Conservation (phyloP, 352 stramenopile species). For the Globisporangium carolinianum region DNA sequence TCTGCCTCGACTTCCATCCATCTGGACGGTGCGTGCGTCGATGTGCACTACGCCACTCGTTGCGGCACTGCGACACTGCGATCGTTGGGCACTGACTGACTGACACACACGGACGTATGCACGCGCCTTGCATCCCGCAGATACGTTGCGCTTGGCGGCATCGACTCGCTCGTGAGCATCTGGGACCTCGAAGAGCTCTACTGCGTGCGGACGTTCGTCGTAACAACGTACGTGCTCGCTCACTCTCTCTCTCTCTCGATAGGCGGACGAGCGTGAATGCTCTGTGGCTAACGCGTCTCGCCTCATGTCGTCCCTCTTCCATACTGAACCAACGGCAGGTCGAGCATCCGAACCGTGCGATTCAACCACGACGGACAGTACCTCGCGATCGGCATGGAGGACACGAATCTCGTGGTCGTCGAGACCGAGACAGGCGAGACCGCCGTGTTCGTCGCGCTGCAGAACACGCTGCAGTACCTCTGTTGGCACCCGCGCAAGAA, state of each 20-base stretch:
- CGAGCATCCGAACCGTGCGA: constrained; percentile 70
- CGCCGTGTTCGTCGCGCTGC: constrained; percentile 53
- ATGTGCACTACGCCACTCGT: background rate
- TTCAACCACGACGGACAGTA: constrained; percentile 73
- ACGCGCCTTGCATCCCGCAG: constrained; percentile 16
- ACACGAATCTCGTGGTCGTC: constrained; percentile 61
- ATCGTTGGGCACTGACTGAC: background rate
- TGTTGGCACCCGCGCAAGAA: constrained; percentile 82
- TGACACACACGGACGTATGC: too few species aligned
- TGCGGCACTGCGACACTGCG: background rate
- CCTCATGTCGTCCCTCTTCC: too few species aligned
- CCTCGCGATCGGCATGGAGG: constrained; percentile 73
- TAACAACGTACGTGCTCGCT: constrained; percentile 45
- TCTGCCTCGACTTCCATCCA: constrained; percentile 73
- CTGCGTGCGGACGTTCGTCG: constrained; percentile 75
- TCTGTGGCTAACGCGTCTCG: background rate
- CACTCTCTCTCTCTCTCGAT: background rate
- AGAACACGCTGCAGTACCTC: constrained; percentile 67
- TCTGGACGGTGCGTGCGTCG: constrained; percentile 55
- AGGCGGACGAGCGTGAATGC: background rate
- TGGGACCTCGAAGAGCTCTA: constrained; percentile 86
- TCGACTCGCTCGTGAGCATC: constrained; percentile 78
- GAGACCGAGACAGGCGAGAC: constrained; percentile 54
- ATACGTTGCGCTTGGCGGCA: constrained; percentile 65
- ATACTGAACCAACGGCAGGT: constrained; percentile 18